Evolutionary conservation across 495 filamentous ascomycete species (phyloP).

Genomic region (Podospora tetraspora): DNA sequence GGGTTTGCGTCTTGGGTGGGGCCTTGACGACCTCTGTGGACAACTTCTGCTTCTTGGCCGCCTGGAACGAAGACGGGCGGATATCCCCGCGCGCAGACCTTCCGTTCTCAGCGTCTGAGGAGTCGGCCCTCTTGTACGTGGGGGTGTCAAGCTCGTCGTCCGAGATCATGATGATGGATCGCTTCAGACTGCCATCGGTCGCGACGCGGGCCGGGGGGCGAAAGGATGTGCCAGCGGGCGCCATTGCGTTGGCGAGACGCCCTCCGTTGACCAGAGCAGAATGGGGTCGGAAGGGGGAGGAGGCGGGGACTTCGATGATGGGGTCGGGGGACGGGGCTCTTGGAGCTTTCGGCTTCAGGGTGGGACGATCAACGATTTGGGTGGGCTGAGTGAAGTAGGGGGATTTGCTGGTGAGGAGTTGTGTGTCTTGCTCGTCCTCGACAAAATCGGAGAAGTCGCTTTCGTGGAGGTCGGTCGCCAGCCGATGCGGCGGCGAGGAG

Average conservation of each 20-base stretch:
- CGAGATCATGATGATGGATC: conserved; percentile 37
- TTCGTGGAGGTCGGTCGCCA: neutral
- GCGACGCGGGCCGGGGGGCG: conserved; percentile 40
- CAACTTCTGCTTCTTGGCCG: conserved; percentile 25
- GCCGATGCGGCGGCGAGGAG: conserved; percentile 6
- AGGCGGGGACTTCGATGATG: conserved; percentile 74
- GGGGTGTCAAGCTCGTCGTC: conserved; percentile 40
- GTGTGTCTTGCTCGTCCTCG: conserved; percentile 22
- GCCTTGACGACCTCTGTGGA: neutral
- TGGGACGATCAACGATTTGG: conserved; percentile 48
- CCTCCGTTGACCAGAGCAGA: conserved; percentile 21
- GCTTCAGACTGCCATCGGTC: conserved; percentile 18
- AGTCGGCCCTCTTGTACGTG: conserved; percentile 33
- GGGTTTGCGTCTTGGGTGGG: neutral
- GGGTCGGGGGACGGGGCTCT: conserved; percentile 41
- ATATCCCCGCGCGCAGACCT: conserved; percentile 54
- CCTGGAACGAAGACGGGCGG: conserved; percentile 59
- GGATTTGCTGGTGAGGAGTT: conserved; percentile 20
- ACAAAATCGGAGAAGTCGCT: conserved; percentile 16
- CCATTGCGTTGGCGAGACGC: conserved; percentile 57
- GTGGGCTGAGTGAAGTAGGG: conserved; percentile 60
- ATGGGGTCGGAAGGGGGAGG: conserved; percentile 58
- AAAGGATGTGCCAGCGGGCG: conserved; percentile 71
- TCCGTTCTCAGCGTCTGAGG: conserved; percentile 38
- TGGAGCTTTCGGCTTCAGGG: conserved; percentile 8